Evolutionary conservation across 2,329 filamentous ascomycete genomes (phyloP), one percentile per base, ranked within the genome.

Genomic region (Diplocarpon rosae): DNA sequence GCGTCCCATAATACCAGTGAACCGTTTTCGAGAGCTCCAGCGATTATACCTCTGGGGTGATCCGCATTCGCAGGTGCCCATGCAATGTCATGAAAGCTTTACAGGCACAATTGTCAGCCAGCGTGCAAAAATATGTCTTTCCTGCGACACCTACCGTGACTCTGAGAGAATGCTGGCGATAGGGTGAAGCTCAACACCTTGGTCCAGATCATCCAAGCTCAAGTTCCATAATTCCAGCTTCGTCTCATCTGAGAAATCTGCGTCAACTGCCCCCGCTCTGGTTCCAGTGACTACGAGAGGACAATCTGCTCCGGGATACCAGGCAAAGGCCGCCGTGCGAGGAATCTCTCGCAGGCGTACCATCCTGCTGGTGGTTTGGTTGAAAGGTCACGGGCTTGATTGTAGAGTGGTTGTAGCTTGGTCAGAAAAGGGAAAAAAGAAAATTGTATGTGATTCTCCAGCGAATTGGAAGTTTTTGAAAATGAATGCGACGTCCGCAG

Each of bases 221-320:
- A 98, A 72, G 66, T 96, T 87, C 92, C 92, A 98, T 49, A 98
- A 73, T 70, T 98, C 92, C 46, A 98, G 71, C 69, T 90, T 90
- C 52, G 88, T 95, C 65, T 96, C 89, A 65, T 92, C 92, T 24
- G 92, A 96, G 68, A 98, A 98, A 66, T 96, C 89, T 57, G 86
- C 89, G 66, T 94, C 88, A 34, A 98, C 88, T 58, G 92, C 92
- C 52, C 92, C 92, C 50, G 92, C 89, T 57, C 89, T 82, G 37
- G 92, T 98, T 58, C 92, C 92, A 24, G 92, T 98, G 49, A 87
- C 90, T 53, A 98, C 72, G 56, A 94, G 73, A 57, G 90, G 88
- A 56, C 81, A 78, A 32, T 77, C 75, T 40, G 85, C 69, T 57
- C 81, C 85, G 20, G 89, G 84, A 56, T 87, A 95, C 90, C 92